Evolutionary conservation across 176 grass and related monocot species (phyloP).

Genomic region (Musa beccarii): DNA sequence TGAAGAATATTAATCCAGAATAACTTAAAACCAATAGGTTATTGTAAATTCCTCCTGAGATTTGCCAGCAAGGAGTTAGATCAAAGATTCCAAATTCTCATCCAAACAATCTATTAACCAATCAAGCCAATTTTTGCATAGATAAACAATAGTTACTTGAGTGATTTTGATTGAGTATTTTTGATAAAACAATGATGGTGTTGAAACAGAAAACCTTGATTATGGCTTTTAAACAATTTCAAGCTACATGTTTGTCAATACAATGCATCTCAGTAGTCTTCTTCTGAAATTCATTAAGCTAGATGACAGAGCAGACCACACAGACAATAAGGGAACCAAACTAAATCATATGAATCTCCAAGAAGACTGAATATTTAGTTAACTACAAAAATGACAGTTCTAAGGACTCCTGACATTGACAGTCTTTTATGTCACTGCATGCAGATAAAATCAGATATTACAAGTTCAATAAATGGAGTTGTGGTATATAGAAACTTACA

Average conservation of each 20-base stretch:
- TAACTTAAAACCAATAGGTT: no score
- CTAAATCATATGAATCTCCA: neutral
- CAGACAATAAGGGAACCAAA: neutral
- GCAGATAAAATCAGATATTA: neutral
- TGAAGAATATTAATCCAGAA: no score
- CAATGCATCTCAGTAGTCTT: neutral
- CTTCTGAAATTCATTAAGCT: neutral
- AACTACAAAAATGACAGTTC: neutral
- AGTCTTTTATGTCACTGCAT: neutral
- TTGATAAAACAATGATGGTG: neutral
- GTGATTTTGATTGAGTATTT: neutral
- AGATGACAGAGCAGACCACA: neutral
- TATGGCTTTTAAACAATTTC: neutral
- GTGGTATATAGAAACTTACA: conserved; percentile 47
- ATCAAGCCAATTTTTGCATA: neutral
- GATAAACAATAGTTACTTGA: neutral
- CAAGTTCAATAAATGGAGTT: neutral
- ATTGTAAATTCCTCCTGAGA: neutral
- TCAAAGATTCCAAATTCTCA: neutral
- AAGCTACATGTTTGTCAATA: neutral
- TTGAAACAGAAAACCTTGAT: neutral
- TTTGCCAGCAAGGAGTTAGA: neutral
- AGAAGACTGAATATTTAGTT: no score
- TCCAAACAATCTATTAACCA: neutral
- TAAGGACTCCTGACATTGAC: no score